Conservation (phyloP, 2,329 filamentous ascomycete species). For the Ophiocordyceps unilateralis region DNA sequence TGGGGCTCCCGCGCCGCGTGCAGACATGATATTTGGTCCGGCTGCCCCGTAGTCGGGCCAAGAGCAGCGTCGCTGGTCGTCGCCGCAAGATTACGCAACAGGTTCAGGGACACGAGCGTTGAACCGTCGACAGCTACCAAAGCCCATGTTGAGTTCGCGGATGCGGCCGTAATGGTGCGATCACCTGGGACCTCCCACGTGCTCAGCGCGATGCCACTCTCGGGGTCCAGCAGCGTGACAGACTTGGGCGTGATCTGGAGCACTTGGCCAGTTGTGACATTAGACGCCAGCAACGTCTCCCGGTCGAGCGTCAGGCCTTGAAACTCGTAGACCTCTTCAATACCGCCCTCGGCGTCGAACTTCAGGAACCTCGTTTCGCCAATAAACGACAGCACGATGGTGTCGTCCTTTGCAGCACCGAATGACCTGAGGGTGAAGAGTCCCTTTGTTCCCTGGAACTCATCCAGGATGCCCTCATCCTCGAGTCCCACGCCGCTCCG, state of each 20-base stretch:
- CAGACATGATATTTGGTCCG: constrained; percentile 71
- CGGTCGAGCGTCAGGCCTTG: constrained; percentile 51
- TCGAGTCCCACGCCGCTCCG: constrained; percentile 87
- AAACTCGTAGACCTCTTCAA: constrained; percentile 74
- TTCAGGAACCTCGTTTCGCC: constrained; percentile 69
- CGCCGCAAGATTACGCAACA: constrained; percentile 38
- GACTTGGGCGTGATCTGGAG: constrained; percentile 59
- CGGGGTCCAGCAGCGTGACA: constrained; percentile 44
- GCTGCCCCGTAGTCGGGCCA: constrained; percentile 16
- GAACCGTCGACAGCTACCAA: constrained; percentile 63
- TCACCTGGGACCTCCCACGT: constrained; percentile 37
- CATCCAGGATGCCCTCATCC: constrained; percentile 65
- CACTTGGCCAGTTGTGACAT: constrained; percentile 43
- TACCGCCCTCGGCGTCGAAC: constrained; percentile 56
- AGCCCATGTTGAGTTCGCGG: constrained; percentile 52
- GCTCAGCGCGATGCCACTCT: constrained; percentile 33
- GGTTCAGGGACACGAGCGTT: constrained; percentile 50
- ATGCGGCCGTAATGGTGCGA: constrained; percentile 57
- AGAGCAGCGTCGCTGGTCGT: constrained; percentile 42
- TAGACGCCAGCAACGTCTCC: constrained; percentile 54
- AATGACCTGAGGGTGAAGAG: constrained; percentile 50
- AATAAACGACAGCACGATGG: constrained; percentile 63
- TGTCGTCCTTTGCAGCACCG: constrained; percentile 39
- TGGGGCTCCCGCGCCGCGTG: constrained; percentile 49
- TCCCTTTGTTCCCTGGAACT: constrained; percentile 56